Conservation (phyloP, 352 stramenopile species). For the Phytophthora syringae region DNA sequence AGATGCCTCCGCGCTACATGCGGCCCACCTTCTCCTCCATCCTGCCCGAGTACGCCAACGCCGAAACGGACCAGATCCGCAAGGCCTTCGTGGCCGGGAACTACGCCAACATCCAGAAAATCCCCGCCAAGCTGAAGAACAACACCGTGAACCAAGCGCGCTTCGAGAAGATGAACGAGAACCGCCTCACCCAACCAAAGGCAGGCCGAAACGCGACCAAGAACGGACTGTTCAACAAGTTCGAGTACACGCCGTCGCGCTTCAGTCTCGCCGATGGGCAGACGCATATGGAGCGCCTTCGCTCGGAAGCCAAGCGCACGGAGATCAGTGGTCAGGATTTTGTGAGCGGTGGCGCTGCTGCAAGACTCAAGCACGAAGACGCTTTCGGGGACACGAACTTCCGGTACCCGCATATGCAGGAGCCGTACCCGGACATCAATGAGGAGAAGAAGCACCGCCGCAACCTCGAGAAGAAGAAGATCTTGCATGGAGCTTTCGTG, state of each 20-base stretch:
- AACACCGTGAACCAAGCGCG: conserved; percentile 72
- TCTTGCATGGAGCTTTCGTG: conserved; percentile 70
- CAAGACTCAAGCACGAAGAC: conserved; percentile 78
- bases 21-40: conserved; percentile 84
- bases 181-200: conserved; percentile 51
- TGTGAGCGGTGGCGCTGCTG: conserved; percentile 51
- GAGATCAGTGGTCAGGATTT: conserved; percentile 80
- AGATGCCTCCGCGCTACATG: conserved; percentile 77
- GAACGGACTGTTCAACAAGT: conserved; percentile 78
- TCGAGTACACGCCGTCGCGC: conserved; percentile 80
- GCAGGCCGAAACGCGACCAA: conserved; percentile 60
- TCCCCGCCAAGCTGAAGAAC: conserved; percentile 54
- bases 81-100: conserved; percentile 72
- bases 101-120: conserved; percentile 73
- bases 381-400: conserved; percentile 62
- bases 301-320: conserved; percentile 69
- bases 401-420: conserved; percentile 72
- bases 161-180: conserved; percentile 83
- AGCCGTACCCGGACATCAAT: conserved; percentile 64
- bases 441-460: conserved; percentile 66
- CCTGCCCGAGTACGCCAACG: conserved; percentile 80
- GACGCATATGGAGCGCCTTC: conserved; percentile 67
- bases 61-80: conserved; percentile 79
- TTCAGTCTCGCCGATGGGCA: conserved; percentile 71
- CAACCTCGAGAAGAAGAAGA: conserved; percentile 78